Base-by-base conservation (phyloP, 2,329 filamentous ascomycete species). In the Alternaria sp. region DNA sequence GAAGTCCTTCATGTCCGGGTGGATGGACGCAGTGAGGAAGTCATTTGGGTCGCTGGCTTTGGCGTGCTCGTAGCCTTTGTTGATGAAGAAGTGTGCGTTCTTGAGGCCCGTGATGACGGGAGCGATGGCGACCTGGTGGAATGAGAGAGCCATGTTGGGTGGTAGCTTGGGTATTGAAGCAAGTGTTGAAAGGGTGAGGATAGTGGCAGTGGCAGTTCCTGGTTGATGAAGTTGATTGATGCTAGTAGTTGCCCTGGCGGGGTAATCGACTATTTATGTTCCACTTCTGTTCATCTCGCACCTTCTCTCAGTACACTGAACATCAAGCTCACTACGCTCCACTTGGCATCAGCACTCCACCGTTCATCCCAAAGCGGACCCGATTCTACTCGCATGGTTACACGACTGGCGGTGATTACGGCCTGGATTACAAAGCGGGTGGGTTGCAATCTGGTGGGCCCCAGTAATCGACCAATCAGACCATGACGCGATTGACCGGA, bases 1-100 rank as follows among this genome's bases (percentile, higher is more conserved):
- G 50, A 88, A 74, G 5, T 80, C 71, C n/a, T 73, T 63, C 86
- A 88, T 87, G 74, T 86, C 84, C 0, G 79, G 79, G 60, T 80
- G 73, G 19, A 88, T 77, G 3, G 78, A 78, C n/a, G 79, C 77
- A 8, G 80, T 73, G 49, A 84, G 59, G 50, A 84, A 72, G 25
- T 80, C 76, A 4, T 74, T 63, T 6, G 79, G 70, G 12, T 78
- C 67, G 45, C 80, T 77, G 36, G 80, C 72, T 25, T 80, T 72
- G 59, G 78, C 79, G 63, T 82, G 79, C 5, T 74, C 64, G 63
- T 83, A 79, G 59, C 73, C 85, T 67, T 84, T 84, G 36, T 78
- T 71, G 62, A 87, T 81, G 63, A 85, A 72, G 47, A 71, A 66
- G 17, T 76, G 68, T 28, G 85, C 78, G 59, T 80, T 82, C 4